Conservation (phyloP, 1,139 yeast species). For the Pichia sp. region DNA sequence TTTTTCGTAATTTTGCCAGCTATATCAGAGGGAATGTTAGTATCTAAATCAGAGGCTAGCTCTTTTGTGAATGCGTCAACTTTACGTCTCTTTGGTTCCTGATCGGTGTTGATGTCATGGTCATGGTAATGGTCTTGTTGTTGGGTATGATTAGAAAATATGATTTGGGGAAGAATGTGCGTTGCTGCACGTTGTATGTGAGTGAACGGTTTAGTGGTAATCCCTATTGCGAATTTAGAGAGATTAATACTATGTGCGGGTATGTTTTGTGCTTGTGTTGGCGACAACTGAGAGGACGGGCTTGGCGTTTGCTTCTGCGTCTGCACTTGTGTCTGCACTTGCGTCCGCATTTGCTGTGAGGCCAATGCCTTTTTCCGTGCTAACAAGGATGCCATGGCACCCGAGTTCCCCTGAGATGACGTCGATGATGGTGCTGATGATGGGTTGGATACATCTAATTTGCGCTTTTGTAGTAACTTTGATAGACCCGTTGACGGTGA, state of each 20-base stretch:
- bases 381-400: conserved; percentile 1
- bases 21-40: conserved; percentile 33
- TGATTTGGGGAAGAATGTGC: conserved; percentile 34
- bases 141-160: conserved; percentile 6
- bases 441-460: too few relatives aligned
- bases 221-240: too few relatives aligned
- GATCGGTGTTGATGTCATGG: too few relatives aligned
- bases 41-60: conserved; percentile 20
- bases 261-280: too few relatives aligned
- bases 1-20: conserved; percentile 43
- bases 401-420: too few relatives aligned
- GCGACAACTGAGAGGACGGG: too few relatives aligned
- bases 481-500: conserved; percentile 3
- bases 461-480: conserved; percentile 2
- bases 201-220: neutral
- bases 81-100: conserved; percentile 10
- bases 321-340: too few relatives aligned
- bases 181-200: conserved; percentile 4
- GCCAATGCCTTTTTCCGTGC: conserved; percentile 2
- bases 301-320: too few relatives aligned
- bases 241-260: too few relatives aligned
- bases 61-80: conserved; percentile 5
- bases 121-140: neutral
- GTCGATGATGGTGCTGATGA: too few relatives aligned
- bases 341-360: too few relatives aligned